Percentiles rank a stretch among this genome's conserved stretches.
Conservation (phyloP, 257 asterid species). For the Solanum ossicruentum region DNA sequence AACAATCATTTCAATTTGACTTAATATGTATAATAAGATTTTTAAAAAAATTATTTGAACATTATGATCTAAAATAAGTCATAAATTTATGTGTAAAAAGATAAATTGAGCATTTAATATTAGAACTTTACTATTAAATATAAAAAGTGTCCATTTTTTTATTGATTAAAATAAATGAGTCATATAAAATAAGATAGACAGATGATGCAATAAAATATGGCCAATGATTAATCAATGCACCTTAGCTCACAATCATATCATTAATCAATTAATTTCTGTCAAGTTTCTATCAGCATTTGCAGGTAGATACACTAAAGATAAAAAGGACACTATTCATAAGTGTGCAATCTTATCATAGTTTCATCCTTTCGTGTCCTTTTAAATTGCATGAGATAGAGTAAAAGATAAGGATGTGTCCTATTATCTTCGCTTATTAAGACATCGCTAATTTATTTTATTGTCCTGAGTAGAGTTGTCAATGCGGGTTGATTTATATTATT, state of each 20-base stretch:
- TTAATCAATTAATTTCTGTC: neutral
- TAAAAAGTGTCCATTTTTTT: no score
- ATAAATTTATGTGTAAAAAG: no score
- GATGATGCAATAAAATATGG: neutral
- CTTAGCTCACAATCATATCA: neutral
- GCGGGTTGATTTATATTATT: rapidly evolving
- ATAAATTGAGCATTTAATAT: no score
- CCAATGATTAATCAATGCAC: neutral
- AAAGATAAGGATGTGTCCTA: neutral
- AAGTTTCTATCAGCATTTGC: neutral
- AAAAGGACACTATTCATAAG: neutral
- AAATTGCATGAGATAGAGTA: neutral
- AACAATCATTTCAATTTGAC: neutral
- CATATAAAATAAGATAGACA: no score
- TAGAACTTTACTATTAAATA: no score
- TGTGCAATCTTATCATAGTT: neutral
- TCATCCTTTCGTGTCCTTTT: neutral
- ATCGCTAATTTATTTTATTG: neutral
- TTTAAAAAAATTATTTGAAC: no score
- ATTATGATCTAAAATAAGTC: no score
- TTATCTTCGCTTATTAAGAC: neutral
- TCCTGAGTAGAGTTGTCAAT: neutral
- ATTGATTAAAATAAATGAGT: no score
- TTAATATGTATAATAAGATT: no score
- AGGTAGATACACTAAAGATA: neutral